A percentile compares a stretch with the other conserved stretches of the same genome.
Conservation (phyloP, 2,329 filamentous ascomycete species). For the Colletotrichum somersetense region DNA sequence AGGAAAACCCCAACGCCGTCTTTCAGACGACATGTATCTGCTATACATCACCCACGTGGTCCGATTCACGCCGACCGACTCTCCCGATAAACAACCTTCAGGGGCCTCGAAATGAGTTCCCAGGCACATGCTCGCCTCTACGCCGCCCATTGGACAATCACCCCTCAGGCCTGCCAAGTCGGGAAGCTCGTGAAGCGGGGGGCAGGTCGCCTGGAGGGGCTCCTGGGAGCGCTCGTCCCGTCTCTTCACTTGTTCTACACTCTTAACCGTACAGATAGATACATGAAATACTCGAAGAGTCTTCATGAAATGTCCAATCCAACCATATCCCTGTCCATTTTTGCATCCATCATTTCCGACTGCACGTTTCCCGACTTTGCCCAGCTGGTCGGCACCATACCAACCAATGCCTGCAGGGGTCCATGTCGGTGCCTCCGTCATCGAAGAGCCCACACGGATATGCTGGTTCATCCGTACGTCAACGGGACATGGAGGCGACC, state of each 20-base stretch:
- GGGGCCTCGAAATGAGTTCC: not conserved
- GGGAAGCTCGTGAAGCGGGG: conserved; percentile 30
- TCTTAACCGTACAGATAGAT: not conserved
- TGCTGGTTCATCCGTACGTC: not conserved
- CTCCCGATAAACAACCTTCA: not conserved
- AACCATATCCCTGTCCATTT: not conserved
- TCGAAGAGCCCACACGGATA: conserved; percentile 1
- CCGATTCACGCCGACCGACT: not conserved
- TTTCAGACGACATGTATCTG: not conserved
- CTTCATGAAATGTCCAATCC: not conserved
- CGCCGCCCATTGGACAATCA: conserved; percentile 22
- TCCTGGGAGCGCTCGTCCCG: not conserved
- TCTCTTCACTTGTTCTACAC: not conserved
- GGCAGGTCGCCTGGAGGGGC: not conserved
- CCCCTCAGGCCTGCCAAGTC: conserved; percentile 20
- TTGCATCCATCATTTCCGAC: not conserved
- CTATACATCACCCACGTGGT: not conserved
- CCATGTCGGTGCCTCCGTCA: conserved; percentile 10
- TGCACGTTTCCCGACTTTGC: conserved; percentile 15
- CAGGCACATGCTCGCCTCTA: conserved; percentile 28
- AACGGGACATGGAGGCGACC: not conserved
- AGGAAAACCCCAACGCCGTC: not conserved
- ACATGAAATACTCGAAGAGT: not conserved
- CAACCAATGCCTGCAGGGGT: not conserved
- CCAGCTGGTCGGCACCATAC: conserved; percentile 20